Conservation (phyloP, 2,329 filamentous ascomycete genomes). For the Akanthomyces lecanii region DNA sequence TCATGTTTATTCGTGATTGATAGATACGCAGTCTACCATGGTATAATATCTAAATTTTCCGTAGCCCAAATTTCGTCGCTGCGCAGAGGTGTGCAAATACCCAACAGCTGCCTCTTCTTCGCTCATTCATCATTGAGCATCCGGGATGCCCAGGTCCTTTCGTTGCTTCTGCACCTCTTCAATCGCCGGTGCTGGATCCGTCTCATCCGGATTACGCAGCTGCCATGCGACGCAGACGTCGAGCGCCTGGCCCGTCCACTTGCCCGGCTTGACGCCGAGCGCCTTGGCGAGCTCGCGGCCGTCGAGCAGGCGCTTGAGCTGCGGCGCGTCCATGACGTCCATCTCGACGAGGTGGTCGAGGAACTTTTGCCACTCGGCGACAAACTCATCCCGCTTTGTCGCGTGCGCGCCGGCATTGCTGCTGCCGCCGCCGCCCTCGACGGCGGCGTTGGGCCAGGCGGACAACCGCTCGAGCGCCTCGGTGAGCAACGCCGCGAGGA, state of each 20-base stretch:
- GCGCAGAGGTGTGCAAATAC: not conserved
- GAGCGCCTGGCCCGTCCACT: conserved; percentile 79
- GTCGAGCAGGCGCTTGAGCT: conserved; percentile 63
- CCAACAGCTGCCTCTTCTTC: not conserved
- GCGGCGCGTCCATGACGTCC: conserved; percentile 54
- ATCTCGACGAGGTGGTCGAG: conserved; percentile 51
- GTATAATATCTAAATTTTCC: conserved; percentile 8
- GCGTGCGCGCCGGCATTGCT: not conserved
- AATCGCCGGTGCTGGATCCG: conserved; percentile 55
- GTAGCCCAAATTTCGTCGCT: not conserved
- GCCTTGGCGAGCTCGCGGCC: conserved; percentile 68
- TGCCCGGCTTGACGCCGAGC: conserved; percentile 66
- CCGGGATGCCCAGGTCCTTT: conserved; percentile 47
- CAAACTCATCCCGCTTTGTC: conserved; percentile 42
- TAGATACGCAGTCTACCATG: not conserved
- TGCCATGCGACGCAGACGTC: conserved; percentile 86
- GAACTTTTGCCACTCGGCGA: conserved; percentile 50
- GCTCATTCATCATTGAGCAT: not conserved
- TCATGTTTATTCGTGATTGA: not conserved
- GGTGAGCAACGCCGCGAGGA: conserved; percentile 62
- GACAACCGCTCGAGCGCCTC: conserved; percentile 49
- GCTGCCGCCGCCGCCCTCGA: not conserved
- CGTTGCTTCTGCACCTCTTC: conserved; percentile 52
- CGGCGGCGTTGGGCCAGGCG: conserved; percentile 26
- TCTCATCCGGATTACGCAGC: conserved; percentile 67